A percentile compares a stretch with the other conserved stretches of the same genome.
Evolutionary conservation across 805 yeast species (phyloP).

Genomic region (Sungouiozyma intestinalis): DNA sequence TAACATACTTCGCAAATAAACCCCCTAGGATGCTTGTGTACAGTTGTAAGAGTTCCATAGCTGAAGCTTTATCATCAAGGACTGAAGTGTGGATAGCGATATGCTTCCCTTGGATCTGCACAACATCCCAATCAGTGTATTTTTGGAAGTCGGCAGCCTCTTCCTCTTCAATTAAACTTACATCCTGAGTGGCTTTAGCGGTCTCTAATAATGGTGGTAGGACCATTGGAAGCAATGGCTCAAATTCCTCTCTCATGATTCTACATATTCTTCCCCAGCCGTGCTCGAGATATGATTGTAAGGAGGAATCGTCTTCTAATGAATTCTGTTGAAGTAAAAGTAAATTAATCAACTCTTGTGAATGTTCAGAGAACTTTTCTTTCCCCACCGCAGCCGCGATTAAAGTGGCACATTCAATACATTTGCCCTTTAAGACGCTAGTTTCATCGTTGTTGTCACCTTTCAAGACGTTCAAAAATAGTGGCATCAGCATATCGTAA

Average conservation of each 20-base stretch:
- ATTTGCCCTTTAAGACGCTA: constrained; percentile 76
- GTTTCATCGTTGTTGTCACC: constrained; percentile 72
- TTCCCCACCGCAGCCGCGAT: constrained; percentile 93
- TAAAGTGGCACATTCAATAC: constrained; percentile 90
- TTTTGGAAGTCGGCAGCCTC: constrained; percentile 75
- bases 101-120: constrained; percentile 82
- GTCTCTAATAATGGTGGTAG: constrained; percentile 80
- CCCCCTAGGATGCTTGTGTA: constrained; percentile 80
- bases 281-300: constrained; percentile 76
- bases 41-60: constrained; percentile 75
- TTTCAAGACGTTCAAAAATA: constrained; percentile 65
- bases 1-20: constrained; percentile 73
- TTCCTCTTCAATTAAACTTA: constrained; percentile 77
- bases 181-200: constrained; percentile 85
- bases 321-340: constrained; percentile 62
- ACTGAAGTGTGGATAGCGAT: constrained; percentile 90
- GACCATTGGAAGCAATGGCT: constrained; percentile 74
- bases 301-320: constrained; percentile 67
- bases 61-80: constrained; percentile 88
- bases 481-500: constrained; percentile 90
- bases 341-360: constrained; percentile 59
- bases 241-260: constrained; percentile 72
- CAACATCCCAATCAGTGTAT: constrained; percentile 92
- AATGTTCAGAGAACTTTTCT: constrained; percentile 71
- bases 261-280: constrained; percentile 95